phyloP scores from a whole-genome alignment of 345 rosid species.

The Euphorbia peplus region DNA sequence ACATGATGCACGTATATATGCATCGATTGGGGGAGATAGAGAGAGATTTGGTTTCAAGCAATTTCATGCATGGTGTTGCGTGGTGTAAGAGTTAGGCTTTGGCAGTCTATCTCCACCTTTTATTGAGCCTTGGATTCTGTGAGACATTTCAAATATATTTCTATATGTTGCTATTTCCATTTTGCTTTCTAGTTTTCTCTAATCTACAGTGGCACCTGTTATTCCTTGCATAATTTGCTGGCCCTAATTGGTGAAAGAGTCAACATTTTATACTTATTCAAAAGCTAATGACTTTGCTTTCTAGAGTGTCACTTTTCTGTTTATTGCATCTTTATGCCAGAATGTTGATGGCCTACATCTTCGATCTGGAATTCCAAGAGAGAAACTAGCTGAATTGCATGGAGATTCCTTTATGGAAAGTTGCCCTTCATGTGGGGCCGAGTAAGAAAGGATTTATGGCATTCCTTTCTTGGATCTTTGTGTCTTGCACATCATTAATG shows the following conservation, averaged over 20 bases:
- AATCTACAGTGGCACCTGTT: not conserved
- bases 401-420: slow-evolving; percentile 94
- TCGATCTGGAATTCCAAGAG: slow-evolving; percentile 98
- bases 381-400: slow-evolving; percentile 89
- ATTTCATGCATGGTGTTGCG: not conserved
- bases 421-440: slow-evolving; percentile 76
- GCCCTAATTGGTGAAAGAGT: not conserved
- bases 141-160: not conserved
- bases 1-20: not conserved
- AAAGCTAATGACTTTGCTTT: not conserved
- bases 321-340: slow-evolving; percentile 30
- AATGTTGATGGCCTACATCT: slow-evolving; percentile 97
- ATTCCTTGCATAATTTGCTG: not conserved
- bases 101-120: not conserved
- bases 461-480: not conserved
- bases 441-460: slow-evolving; percentile 40
- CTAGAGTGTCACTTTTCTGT: not conserved
- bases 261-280: not conserved
- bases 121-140: not conserved
- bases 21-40: not conserved
- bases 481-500: not conserved
- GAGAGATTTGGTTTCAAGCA: not conserved
- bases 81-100: not conserved
- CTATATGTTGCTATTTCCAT: not conserved
- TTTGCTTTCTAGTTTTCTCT: not conserved